These are phyloP conservation scores for Huntiella savannae DNA, from an alignment of 2,329 filamentous ascomycete species.

Conservation along the genomic window DNA sequence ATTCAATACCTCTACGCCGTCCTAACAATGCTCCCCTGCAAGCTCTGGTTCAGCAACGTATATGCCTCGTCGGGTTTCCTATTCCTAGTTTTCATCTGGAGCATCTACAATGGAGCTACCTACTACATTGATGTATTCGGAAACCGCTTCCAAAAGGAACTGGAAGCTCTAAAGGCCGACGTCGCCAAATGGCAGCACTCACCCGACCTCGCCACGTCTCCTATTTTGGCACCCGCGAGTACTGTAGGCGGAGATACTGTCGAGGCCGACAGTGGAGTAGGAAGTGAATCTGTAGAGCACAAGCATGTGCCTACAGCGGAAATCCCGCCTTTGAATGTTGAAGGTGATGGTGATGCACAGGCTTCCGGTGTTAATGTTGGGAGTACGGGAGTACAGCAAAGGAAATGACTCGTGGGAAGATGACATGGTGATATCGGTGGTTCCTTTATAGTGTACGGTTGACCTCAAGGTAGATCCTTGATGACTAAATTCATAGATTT, in stretches of 20 bases:
- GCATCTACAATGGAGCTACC: slow-evolving; percentile 88
- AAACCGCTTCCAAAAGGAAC: slow-evolving; percentile 86
- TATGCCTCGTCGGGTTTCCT: slow-evolving; percentile 65
- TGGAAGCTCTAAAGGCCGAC: slow-evolving; percentile 74
- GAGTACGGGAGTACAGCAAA: slow-evolving; percentile 1
- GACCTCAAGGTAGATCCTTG: too few species aligned
- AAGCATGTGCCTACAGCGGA: slow-evolving; percentile 1
- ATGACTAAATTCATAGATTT: too few species aligned
- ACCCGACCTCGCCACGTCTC: slow-evolving; percentile 23
- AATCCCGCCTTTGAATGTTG: slow-evolving; percentile 2
- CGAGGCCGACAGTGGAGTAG: background rate
- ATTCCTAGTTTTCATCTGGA: slow-evolving; percentile 73
- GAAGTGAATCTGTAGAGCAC: background rate
- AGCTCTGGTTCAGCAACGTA: slow-evolving; percentile 81
- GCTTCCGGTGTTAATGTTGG: slow-evolving; percentile 5
- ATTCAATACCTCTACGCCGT: slow-evolving; percentile 89
- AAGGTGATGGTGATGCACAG: background rate
- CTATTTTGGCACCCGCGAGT: slow-evolving; percentile 1
- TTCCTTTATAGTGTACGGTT: too few species aligned
- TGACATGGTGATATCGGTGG: too few species aligned
- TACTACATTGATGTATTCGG: slow-evolving; percentile 98
- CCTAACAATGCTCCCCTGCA: slow-evolving; percentile 83
- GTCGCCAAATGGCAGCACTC: slow-evolving; percentile 70
- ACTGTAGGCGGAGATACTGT: background rate
- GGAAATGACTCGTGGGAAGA: background rate